Evolutionary conservation across 106 monocot species (phyloP).

Genomic region (Phalaenopsis equestris): DNA sequence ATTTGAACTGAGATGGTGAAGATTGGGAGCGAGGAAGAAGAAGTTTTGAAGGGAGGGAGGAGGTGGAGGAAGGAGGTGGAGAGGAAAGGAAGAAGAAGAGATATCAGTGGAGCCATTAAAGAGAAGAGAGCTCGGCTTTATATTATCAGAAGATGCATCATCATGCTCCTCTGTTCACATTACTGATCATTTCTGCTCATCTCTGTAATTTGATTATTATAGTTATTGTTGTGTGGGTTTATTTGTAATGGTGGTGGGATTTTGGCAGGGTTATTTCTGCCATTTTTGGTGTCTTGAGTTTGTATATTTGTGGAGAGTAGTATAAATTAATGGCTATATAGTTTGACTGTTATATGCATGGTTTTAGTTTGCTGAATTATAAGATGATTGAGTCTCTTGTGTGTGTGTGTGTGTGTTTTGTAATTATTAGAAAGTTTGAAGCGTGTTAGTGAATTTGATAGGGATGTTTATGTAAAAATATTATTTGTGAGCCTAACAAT

Average conservation of each 20-base stretch:
- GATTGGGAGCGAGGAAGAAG: neutral
- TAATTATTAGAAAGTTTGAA: too few relatives aligned
- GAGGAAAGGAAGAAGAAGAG: neutral
- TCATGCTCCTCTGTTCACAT: constrained; percentile 10
- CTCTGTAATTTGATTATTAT: neutral
- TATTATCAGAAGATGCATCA: constrained; percentile 8
- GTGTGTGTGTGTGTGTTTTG: too few relatives aligned
- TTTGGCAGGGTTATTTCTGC: neutral
- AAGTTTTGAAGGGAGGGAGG: too few relatives aligned
- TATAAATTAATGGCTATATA: neutral
- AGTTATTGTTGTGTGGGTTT: neutral
- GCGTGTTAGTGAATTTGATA: too few relatives aligned
- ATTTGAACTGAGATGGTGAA: neutral
- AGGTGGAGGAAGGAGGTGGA: neutral
- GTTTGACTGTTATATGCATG: too few relatives aligned
- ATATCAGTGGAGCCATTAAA: neutral
- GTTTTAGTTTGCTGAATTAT: too few relatives aligned
- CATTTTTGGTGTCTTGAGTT: neutral
- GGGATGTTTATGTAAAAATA: too few relatives aligned
- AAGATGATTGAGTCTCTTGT: too few relatives aligned
- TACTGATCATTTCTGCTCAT: neutral
- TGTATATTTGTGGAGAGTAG: neutral
- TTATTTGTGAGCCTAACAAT: neutral
- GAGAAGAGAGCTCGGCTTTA: constrained; percentile 12
- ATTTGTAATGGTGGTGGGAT: neutral